phyloP scores from a whole-genome alignment of 169 alveolate genomes.

The Plasmodium malariae region DNA sequence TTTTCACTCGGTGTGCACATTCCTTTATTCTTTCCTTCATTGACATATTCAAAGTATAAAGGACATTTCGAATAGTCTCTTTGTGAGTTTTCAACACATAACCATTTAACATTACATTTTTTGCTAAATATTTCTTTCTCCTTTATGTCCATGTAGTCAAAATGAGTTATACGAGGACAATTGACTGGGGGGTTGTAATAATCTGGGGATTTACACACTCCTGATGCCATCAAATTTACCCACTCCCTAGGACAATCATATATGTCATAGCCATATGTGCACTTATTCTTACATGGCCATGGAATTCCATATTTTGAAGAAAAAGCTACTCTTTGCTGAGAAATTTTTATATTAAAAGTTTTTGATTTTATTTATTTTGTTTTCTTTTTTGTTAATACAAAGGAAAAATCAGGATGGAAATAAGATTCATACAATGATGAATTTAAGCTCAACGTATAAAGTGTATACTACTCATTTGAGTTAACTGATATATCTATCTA shows the following conservation, averaged over 20 bases:
- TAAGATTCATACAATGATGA: not conserved
- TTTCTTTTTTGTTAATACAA: not conserved
- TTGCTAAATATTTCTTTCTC: constrained; percentile 66
- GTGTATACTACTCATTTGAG: too few species aligned
- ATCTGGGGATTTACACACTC: constrained; percentile 72
- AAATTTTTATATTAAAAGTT: not conserved
- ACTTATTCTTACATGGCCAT: constrained; percentile 71
- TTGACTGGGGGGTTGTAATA: constrained; percentile 38
- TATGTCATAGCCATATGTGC: constrained; percentile 44
- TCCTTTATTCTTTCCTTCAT: constrained; percentile 62
- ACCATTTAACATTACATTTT: constrained; percentile 72
- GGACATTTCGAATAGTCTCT: constrained; percentile 75
- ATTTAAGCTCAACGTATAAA: too few species aligned
- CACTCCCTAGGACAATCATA: constrained; percentile 71
- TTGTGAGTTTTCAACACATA: constrained; percentile 49
- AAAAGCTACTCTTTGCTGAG: constrained; percentile 63
- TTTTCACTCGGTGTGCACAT: constrained; percentile 56
- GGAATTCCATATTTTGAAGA: constrained; percentile 66
- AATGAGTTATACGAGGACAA: constrained; percentile 73
- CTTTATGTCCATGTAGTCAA: constrained; percentile 53
- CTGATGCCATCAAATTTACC: constrained; percentile 62
- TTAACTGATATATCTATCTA: not conserved
- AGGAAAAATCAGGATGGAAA: not conserved
- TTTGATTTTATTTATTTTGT: too few species aligned
- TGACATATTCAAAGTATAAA: constrained; percentile 37